Conservation (phyloP, 331 rosid species). For the Malus hybrid region DNA sequence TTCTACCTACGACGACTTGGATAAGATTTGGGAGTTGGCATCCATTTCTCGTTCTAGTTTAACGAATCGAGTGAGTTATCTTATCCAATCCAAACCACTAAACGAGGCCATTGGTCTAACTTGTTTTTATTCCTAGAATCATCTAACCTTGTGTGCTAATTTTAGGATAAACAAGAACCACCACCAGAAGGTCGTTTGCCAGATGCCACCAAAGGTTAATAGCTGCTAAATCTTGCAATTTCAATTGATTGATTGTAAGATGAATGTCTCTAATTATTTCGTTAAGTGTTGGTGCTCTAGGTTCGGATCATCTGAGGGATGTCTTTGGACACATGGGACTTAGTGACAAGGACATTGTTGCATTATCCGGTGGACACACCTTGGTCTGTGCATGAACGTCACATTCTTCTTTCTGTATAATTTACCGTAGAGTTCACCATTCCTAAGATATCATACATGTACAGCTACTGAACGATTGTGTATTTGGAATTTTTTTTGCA, state of each 20-base stretch:
- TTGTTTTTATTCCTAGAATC: neutral
- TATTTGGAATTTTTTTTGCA: neutral
- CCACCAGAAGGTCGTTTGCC: conserved; percentile 77
- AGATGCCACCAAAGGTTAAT: conserved; percentile 44
- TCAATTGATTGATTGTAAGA: neutral
- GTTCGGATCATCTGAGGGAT: conserved; percentile 58
- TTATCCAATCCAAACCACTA: no score
- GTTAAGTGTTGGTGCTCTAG: conserved; percentile 12
- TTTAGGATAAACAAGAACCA: conserved; percentile 50
- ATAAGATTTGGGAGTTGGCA: no score
- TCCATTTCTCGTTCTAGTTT: no score
- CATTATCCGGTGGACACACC: conserved; percentile 64
- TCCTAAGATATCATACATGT: neutral
- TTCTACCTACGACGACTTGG: no score
- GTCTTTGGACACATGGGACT: conserved; percentile 63
- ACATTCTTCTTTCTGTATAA: neutral
- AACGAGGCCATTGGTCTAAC: neutral
- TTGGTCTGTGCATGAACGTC: conserved; percentile 29
- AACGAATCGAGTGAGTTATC: no score
- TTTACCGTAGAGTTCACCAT: neutral
- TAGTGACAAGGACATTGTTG: conserved; percentile 55
- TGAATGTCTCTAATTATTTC: neutral
- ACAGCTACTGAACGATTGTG: neutral
- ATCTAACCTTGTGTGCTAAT: neutral
- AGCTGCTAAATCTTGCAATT: neutral